Conservation (phyloP, 768 basidiomycete species). For the Collybia sp. region DNA sequence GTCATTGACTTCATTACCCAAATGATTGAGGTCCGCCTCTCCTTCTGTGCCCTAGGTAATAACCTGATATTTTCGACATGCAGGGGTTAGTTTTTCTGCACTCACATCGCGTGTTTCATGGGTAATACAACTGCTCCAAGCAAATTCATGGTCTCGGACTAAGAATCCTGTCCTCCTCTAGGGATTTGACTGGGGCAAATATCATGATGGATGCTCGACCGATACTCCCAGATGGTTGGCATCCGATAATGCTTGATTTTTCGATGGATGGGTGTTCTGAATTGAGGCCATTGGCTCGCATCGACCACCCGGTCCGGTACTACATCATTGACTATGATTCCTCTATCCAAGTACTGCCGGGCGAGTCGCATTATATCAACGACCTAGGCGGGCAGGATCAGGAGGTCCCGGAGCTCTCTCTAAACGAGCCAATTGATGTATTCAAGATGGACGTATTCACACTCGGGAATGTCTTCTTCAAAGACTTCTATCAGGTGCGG, state of each 20-base stretch:
- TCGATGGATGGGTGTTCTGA: constrained; percentile 24
- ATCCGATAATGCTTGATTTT: constrained; percentile 23
- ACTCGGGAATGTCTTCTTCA: constrained; percentile 19
- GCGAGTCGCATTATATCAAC: constrained; percentile 6
- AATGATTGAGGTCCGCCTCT: constrained; percentile 8
- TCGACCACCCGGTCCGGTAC: constrained; percentile 31
- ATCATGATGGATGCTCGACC: constrained; percentile 33
- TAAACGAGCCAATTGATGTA: constrained; percentile 14
- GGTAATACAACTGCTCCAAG: constrained; percentile 9
- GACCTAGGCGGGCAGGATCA: constrained; percentile 18
- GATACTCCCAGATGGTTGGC: constrained; percentile 27
- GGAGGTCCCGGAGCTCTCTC: constrained; percentile 7
- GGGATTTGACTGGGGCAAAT: constrained; percentile 25
- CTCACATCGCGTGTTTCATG: constrained; percentile 24
- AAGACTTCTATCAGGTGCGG: constrained; percentile 19
- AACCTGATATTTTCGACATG: not conserved
- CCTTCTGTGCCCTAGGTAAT: not conserved
- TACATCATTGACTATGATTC: constrained; percentile 32
- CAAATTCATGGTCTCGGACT: not conserved
- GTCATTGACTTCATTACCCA: constrained; percentile 27
- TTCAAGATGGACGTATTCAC: constrained; percentile 26
- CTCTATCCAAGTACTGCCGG: constrained; percentile 14
- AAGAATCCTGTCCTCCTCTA: constrained; percentile 2
- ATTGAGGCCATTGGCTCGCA: constrained; percentile 21
- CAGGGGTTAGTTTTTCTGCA: constrained; percentile 27